A percentile compares a stretch with the other conserved stretches of the same genome.
These are phyloP conservation scores for Russula virescens DNA, from an alignment of 768 basidiomycete genomes.

Conservation along the genomic window DNA sequence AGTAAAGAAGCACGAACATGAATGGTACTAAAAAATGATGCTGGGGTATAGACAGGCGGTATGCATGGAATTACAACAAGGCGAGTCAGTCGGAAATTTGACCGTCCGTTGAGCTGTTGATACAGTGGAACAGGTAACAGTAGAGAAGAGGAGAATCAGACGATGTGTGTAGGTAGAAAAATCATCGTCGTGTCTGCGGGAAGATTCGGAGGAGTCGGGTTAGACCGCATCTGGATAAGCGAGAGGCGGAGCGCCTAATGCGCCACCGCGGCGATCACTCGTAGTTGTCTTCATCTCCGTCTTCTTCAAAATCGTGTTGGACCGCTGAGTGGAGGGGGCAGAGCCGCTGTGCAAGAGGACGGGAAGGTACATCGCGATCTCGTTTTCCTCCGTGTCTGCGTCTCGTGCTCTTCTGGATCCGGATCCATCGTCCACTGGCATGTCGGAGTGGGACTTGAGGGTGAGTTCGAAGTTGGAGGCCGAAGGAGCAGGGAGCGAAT, in stretches of 20 bases:
- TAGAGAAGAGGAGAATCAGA: neutral
- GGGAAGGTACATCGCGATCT: neutral
- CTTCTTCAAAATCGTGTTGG: neutral
- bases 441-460: too few relatives aligned
- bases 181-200: neutral
- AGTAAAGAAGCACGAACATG: neutral
- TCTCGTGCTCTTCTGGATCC: neutral
- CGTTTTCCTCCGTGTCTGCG: neutral
- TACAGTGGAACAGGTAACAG: neutral
- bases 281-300: neutral
- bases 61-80: too few relatives aligned
- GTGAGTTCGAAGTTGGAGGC: too few relatives aligned
- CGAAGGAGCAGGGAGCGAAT: neutral
- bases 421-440: too few relatives aligned
- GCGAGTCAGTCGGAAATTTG: too few relatives aligned
- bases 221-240: neutral
- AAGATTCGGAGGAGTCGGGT: neutral
- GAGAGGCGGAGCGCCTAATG: neutral
- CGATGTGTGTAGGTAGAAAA: neutral
- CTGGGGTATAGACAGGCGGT: neutral
- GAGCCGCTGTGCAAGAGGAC: neutral
- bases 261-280: too few relatives aligned
- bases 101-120: too few relatives aligned
- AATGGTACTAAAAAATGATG: neutral
- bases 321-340: neutral